Base-by-base conservation (phyloP, 139 green algal genomes). In the Bryopsis sp. region DNA sequence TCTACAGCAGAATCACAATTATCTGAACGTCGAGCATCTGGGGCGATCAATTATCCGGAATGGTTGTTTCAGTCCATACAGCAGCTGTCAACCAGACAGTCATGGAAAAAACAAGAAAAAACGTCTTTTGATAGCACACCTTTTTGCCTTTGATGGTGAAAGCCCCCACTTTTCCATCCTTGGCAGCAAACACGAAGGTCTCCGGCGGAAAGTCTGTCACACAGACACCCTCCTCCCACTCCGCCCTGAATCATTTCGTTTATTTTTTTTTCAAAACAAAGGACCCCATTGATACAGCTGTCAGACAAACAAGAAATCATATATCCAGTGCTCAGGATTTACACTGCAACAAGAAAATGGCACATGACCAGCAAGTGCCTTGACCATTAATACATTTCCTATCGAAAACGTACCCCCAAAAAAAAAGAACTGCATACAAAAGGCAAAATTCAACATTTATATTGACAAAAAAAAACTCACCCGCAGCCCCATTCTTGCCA, bases 71-170 rank as follows among this genome's bases (percentile, higher is more conserved):
- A 26, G 43, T 54, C 11, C 15, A 54, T 26, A 54, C 43, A 54
- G 19, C 43, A 54, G 19, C 11, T 11, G 15, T 26, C 15, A 54
- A 54, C 15, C 43, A 54, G 43, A 54, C 11, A 19, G 15, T 26
- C 15, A 26, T 54, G 43, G 15, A 11, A 54, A 54, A 54, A 19
- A 11, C 43, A 54, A 19, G 43, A 19, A 54, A 19, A 54, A 54
- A 19, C 11, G 15, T 54, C n/a, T n/a, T n/a, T n/a, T n/a, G n/a
- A 54, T 26, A 54, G 43, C 43, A 11, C 43, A 67, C 31, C 59
- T 67, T 46, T 31, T 47, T 67, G 5, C 59, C 59, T 47, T 47
- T 26, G 28, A 67, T n/a, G 33, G 59, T n/a, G 31, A 67, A 29
- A 32, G 59, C 43, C 19, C 31, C 59, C 59, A 67, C 59, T 67